A percentile compares a stretch with the other conserved stretches of the same genome.
Conservation (phyloP, 1,284 basidiomycete genomes). For the Austroboletus novae-zelandiae region DNA sequence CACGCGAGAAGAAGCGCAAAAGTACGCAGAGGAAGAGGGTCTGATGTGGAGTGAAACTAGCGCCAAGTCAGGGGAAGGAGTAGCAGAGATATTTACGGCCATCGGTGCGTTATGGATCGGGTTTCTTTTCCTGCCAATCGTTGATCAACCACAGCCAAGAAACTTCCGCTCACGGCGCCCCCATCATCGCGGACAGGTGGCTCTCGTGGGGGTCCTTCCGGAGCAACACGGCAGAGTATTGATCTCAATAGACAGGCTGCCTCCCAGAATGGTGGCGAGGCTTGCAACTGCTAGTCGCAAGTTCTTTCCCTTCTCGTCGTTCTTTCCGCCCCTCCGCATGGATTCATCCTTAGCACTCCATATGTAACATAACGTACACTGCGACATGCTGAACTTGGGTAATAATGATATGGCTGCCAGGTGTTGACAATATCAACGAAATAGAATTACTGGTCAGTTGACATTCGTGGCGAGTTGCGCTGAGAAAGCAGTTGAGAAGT, state of each 20-base stretch:
- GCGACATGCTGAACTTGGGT: slow-evolving; percentile 30
- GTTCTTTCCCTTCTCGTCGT: slow-evolving; percentile 1
- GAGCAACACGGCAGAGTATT: slow-evolving; percentile 57
- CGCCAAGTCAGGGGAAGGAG: slow-evolving; percentile 91
- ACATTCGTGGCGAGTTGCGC: too few relatives aligned
- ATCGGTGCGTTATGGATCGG: slow-evolving; percentile 54
- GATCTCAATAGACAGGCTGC: slow-evolving; percentile 69
- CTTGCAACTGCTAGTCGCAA: slow-evolving; percentile 67
- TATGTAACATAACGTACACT: slow-evolving; percentile 33
- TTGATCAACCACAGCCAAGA: slow-evolving; percentile 60
- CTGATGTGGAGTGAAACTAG: slow-evolving; percentile 96
- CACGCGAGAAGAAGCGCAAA: slow-evolving; percentile 82
- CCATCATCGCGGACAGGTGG: slow-evolving; percentile 55
- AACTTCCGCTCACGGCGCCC: slow-evolving; percentile 72
- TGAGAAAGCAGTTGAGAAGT: too few relatives aligned
- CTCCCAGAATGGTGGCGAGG: slow-evolving; percentile 51
- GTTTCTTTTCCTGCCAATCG: not conserved
- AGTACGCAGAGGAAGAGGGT: slow-evolving; percentile 93
- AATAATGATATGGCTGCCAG: slow-evolving; percentile 21
- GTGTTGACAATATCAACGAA: slow-evolving; percentile 9
- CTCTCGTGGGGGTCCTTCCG: slow-evolving; percentile 39
- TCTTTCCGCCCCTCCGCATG: slow-evolving; percentile 4
- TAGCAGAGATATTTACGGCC: slow-evolving; percentile 83
- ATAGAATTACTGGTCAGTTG: not conserved
- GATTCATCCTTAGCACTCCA: slow-evolving; percentile 14